phyloP scores from a whole-genome alignment of 2,329 filamentous ascomycete genomes.

The Pestalotiopsis sp. region DNA sequence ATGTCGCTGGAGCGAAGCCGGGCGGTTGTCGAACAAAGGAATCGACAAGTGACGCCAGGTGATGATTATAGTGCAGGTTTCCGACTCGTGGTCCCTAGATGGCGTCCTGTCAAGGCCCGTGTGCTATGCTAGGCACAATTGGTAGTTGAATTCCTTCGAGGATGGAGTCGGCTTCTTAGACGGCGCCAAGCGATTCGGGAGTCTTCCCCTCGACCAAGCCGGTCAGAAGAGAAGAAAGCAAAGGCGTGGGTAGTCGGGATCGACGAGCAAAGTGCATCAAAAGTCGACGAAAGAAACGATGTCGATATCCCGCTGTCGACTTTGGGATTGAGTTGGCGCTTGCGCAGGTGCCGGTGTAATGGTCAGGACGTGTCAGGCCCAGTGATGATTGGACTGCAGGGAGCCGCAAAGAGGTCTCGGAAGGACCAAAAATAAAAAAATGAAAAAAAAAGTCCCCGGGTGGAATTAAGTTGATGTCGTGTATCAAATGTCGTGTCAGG shows the following conservation, averaged over 20 bases:
- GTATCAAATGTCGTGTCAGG: constrained; percentile 9
- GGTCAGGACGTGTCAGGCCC: not conserved
- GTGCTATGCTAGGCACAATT: not conserved
- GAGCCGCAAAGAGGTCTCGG: not conserved
- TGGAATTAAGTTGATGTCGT: constrained; percentile 9
- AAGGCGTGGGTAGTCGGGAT: not conserved
- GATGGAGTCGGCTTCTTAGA: not conserved
- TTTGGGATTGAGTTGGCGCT: constrained; percentile 8
- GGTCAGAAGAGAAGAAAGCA: constrained; percentile 1
- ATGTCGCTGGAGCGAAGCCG: constrained; percentile 20
- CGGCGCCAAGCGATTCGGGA: not conserved
- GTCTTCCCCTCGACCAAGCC: not conserved
- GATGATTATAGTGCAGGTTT: not conserved
- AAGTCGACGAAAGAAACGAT: not conserved
- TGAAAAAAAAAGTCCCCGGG: not conserved
- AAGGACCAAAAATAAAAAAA: not conserved
- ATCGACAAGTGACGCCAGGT: constrained; percentile 16
- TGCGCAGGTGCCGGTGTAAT: constrained; percentile 4
- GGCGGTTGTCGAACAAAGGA: constrained; percentile 24
- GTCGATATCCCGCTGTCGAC: not conserved
- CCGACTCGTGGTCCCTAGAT: not conserved
- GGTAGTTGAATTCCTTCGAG: not conserved
- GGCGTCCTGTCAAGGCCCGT: not conserved
- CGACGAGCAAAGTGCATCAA: no score
- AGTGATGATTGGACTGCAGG: not conserved